Percentiles rank a stretch among this genome's conserved stretches.
Evolutionary conservation across 805 yeast species (phyloP).

Genomic region (Wickerhamiella galacta): DNA sequence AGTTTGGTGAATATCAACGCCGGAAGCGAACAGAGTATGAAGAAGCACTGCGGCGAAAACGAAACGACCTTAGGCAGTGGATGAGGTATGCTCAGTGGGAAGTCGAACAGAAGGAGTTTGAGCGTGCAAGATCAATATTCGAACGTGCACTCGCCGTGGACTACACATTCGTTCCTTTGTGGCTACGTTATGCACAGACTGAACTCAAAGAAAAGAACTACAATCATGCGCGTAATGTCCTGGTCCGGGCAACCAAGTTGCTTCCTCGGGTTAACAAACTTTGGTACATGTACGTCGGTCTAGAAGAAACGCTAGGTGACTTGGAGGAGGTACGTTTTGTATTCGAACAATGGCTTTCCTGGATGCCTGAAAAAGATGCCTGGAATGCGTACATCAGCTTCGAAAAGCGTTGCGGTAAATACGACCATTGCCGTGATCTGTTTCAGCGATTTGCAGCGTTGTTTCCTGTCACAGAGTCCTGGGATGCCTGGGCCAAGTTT

Average conservation of each 20-base stretch:
- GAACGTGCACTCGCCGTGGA: slow-evolving; percentile 76
- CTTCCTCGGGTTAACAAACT: slow-evolving; percentile 71
- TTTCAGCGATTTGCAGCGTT: slow-evolving; percentile 39
- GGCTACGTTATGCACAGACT: slow-evolving; percentile 69
- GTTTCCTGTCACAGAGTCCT: slow-evolving; percentile 38
- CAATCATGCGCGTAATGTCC: slow-evolving; percentile 75
- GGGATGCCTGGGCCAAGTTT: slow-evolving; percentile 63
- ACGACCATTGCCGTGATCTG: slow-evolving; percentile 39
- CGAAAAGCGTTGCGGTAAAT: slow-evolving; percentile 49
- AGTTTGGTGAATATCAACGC: slow-evolving; percentile 56
- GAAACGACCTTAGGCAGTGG: slow-evolving; percentile 79
- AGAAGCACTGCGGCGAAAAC: slow-evolving; percentile 68
- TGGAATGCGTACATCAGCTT: slow-evolving; percentile 64
- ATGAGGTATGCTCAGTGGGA: slow-evolving; percentile 83
- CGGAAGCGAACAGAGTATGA: slow-evolving; percentile 71
- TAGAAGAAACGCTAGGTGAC: slow-evolving; percentile 66
- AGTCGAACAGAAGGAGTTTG: slow-evolving; percentile 55
- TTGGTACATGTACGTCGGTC: slow-evolving; percentile 69
- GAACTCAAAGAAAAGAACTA: slow-evolving; percentile 59
- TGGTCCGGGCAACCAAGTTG: slow-evolving; percentile 58
- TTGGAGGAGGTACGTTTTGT: slow-evolving; percentile 42
- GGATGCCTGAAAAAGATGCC: slow-evolving; percentile 51
- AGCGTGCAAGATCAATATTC: slow-evolving; percentile 69
- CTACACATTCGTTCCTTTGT: slow-evolving; percentile 57
- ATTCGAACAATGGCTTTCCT: slow-evolving; percentile 63